Percentiles rank a stretch among this genome's conserved stretches.
Conservation (phyloP, 179 eudicot genomes). For the Patellifolia procumbens region DNA sequence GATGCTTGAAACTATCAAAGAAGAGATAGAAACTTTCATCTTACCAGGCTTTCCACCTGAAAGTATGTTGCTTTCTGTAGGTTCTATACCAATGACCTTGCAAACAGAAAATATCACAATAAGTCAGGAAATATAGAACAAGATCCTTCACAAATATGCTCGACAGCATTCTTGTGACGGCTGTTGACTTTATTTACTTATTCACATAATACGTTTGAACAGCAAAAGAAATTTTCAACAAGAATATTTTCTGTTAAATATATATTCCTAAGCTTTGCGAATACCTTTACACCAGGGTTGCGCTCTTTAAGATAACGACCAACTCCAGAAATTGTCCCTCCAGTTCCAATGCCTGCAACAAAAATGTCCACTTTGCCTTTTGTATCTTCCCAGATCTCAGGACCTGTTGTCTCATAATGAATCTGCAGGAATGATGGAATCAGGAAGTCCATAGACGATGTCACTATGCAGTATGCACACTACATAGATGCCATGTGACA, state of each 20-base stretch:
- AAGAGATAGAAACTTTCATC: conserved; percentile 15
- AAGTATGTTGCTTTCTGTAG: conserved; percentile 85
- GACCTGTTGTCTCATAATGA: conserved; percentile 96
- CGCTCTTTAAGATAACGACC: conserved; percentile 75
- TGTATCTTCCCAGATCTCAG: conserved; percentile 98
- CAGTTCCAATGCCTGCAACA: conserved; percentile 94
- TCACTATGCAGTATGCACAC: background rate
- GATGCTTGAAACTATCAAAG: conserved; percentile 13
- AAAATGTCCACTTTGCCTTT: conserved; percentile 85
- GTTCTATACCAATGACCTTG: conserved; percentile 86
- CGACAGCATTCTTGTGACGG: background rate
- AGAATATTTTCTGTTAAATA: conserved; percentile 1
- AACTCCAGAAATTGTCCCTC: conserved; percentile 91
- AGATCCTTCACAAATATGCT: conserved; percentile 1
- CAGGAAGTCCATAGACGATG: background rate
- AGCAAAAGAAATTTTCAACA: conserved; percentile 2
- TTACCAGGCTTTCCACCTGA: conserved; percentile 97
- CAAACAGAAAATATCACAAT: conserved; percentile 15
- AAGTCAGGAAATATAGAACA: background rate
- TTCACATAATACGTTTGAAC: background rate
- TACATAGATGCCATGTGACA: background rate
- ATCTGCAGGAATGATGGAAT: conserved; percentile 48
- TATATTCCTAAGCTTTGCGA: conserved; percentile 11
- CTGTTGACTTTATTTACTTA: background rate
- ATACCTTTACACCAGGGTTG: conserved; percentile 74